These are phyloP conservation scores for Suhomyces anneliseae DNA, from an alignment of 1,139 yeast genomes.

Conservation along the genomic window DNA sequence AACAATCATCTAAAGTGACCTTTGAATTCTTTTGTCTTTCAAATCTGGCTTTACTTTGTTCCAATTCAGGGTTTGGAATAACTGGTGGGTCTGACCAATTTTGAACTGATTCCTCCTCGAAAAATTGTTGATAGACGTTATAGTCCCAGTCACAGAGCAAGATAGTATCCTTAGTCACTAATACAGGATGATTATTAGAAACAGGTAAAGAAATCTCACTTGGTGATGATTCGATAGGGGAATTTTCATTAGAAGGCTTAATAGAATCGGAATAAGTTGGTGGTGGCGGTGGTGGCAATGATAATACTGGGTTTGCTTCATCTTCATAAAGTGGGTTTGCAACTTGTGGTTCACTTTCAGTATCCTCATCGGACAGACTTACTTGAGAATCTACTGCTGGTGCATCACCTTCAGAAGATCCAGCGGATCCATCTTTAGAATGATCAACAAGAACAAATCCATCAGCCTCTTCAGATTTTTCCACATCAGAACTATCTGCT, in stretches of 20 bases:
- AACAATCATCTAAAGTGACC: slow-evolving; percentile 71
- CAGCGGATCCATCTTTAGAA: slow-evolving; percentile 1
- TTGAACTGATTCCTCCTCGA: slow-evolving; percentile 45
- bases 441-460: slow-evolving; percentile 24
- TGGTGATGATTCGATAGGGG: slow-evolving; percentile 19
- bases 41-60: slow-evolving; percentile 41
- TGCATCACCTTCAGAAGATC: slow-evolving; percentile 2
- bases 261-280: slow-evolving; percentile 21
- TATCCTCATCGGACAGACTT: slow-evolving; percentile 20
- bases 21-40: slow-evolving; percentile 45
- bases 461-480: slow-evolving; percentile 24
- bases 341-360: slow-evolving; percentile 18
- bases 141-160: slow-evolving; percentile 74
- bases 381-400: slow-evolving; percentile 6
- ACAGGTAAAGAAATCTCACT: slow-evolving; percentile 5
- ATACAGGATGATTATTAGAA: slow-evolving; percentile 21
- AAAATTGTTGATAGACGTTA: slow-evolving; percentile 48
- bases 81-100: slow-evolving; percentile 55
- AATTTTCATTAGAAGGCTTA: slow-evolving; percentile 24
- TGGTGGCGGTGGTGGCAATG: slow-evolving; percentile 19
- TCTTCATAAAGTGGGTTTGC: slow-evolving; percentile 31
- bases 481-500: slow-evolving; percentile 11
- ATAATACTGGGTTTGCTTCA: slow-evolving; percentile 9
- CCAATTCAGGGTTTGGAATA: slow-evolving; percentile 55
- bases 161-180: slow-evolving; percentile 42